A percentile compares a stretch with the other conserved stretches of the same genome.
Conservation (phyloP, 768 basidiomycete genomes). For the Agrocybe praecox region DNA sequence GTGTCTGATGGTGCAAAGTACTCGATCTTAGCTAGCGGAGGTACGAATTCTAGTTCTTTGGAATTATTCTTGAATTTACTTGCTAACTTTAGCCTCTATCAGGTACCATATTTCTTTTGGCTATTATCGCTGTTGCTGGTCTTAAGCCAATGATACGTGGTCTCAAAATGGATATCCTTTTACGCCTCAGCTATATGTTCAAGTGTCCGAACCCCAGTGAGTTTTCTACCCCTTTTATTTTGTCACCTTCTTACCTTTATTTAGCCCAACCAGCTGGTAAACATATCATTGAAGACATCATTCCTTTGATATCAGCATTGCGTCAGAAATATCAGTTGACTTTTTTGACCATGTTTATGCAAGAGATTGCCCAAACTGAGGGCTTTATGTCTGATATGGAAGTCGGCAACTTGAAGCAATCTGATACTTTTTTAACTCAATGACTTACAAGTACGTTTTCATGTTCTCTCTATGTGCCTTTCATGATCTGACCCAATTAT, state of each 20-base stretch:
- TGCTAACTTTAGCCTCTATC: too few species aligned
- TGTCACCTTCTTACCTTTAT: too few species aligned
- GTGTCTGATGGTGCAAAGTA: too few species aligned
- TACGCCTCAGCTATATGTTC: background rate
- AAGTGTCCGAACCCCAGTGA: background rate
- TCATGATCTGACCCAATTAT: too few species aligned
- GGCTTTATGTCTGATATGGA: background rate
- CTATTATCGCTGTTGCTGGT: background rate
- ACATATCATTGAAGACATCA: background rate
- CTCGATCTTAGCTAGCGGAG: too few species aligned
- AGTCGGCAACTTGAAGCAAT: background rate
- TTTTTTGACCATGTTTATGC: background rate
- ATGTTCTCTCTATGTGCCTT: too few species aligned
- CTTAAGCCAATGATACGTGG: background rate
- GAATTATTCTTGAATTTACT: too few species aligned
- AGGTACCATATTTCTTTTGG: slow-evolving; percentile 1
- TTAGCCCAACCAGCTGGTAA: background rate
- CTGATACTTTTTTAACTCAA: slow-evolving; percentile 3
- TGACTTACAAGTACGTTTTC: slow-evolving; percentile 3
- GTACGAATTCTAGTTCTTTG: too few species aligned
- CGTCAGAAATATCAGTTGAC: background rate
- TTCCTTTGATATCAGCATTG: background rate
- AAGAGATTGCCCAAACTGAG: background rate
- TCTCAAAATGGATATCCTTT: background rate
- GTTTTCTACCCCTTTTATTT: background rate